Evolutionary conservation across 2,329 filamentous ascomycete species (phyloP).

Genomic region (Penicillium polonicum): DNA sequence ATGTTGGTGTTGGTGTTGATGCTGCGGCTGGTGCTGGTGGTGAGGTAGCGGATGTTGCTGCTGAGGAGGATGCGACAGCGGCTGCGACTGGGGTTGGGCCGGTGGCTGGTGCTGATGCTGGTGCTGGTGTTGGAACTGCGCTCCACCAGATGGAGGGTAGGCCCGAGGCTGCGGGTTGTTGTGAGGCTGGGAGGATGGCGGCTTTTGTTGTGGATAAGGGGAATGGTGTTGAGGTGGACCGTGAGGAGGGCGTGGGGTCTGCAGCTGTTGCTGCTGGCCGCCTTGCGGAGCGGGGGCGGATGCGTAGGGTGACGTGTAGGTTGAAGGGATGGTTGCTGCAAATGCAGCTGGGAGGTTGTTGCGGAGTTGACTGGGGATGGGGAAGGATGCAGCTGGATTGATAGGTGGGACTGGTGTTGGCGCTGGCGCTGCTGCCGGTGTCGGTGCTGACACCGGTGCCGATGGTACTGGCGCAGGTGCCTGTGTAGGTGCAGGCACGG

Average conservation of each 20-base stretch:
- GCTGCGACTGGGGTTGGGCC: conserved; percentile 15
- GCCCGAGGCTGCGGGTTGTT: conserved; percentile 20
- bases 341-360: conserved; percentile 43
- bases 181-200: conserved; percentile 21
- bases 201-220: conserved; percentile 24
- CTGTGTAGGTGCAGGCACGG: conserved; percentile 6
- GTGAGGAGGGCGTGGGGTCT: conserved; percentile 22
- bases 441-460: conserved; percentile 6
- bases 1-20: conserved; percentile 18
- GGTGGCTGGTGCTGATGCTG: conserved; percentile 21
- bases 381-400: conserved; percentile 31
- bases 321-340: conserved; percentile 36
- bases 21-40: conserved; percentile 6
- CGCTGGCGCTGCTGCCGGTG: conserved; percentile 19
- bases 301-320: conserved; percentile 45
- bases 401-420: conserved; percentile 18
- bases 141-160: conserved; percentile 18
- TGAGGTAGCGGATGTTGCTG: conserved; percentile 9
- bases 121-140: conserved; percentile 18
- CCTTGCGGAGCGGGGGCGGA: conserved; percentile 37
- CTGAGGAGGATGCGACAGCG: conserved; percentile 16
- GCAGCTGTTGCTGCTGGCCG: conserved; percentile 34
- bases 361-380: conserved; percentile 38
- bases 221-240: conserved; percentile 27
- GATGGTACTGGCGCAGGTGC: conserved; percentile 17